Percentiles rank a stretch among this genome's conserved stretches.
These are phyloP conservation scores for Mycosphaerelloides madeirae DNA, from an alignment of 2,329 filamentous ascomycete species.

Conservation along the genomic window DNA sequence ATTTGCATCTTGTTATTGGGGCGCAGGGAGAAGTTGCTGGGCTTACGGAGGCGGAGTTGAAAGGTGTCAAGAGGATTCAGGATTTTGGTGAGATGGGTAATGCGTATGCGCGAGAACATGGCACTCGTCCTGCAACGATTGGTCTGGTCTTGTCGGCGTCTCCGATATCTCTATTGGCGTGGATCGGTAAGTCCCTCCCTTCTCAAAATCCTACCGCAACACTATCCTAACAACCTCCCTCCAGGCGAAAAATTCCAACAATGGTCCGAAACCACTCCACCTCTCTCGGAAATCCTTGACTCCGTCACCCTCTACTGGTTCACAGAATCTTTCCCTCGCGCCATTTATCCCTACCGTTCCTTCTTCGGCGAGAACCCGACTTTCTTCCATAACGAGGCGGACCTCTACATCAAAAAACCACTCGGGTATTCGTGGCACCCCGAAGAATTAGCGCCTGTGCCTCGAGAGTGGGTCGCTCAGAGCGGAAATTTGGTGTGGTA, in stretches of 20 bases:
- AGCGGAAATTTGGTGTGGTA: slow-evolving; percentile 39
- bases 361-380: slow-evolving; percentile 24
- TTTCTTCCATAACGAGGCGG: slow-evolving; percentile 24
- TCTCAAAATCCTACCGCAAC: no score
- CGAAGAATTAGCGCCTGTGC: slow-evolving; percentile 37
- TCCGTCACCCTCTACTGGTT: slow-evolving; percentile 54
- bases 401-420: slow-evolving; percentile 35
- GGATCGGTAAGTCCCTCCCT: slow-evolving; percentile 39
- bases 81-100: slow-evolving; percentile 34
- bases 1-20: slow-evolving; percentile 21
- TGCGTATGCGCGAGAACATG: slow-evolving; percentile 52
- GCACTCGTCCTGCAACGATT: slow-evolving; percentile 51
- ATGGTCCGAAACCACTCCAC: slow-evolving; percentile 47
- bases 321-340: slow-evolving; percentile 36
- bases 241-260: slow-evolving; percentile 50
- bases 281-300: slow-evolving; percentile 43
- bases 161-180: slow-evolving; percentile 53
- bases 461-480: slow-evolving; percentile 36
- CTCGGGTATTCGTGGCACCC: slow-evolving; percentile 44
- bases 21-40: slow-evolving; percentile 7
- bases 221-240: no score
- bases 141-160: slow-evolving; percentile 50
- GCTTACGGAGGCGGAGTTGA: slow-evolving; percentile 19
- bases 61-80: slow-evolving; percentile 18
- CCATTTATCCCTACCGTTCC: slow-evolving; percentile 49